Conservation (phyloP, 2,329 filamentous ascomycete genomes). For the Xylaria sp. region DNA sequence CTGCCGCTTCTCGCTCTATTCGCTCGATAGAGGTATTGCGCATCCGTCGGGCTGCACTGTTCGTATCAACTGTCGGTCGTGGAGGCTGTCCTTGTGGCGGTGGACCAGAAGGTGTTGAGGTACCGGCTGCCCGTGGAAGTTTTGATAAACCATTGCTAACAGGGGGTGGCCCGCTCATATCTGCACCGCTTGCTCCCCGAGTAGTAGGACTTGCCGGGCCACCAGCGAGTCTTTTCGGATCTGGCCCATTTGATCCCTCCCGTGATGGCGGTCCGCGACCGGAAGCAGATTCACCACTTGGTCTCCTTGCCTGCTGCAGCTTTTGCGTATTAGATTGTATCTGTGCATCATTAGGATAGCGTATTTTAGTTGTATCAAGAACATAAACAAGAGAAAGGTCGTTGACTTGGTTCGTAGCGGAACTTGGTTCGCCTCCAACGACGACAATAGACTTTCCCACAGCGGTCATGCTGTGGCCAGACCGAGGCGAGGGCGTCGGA, state of each 20-base stretch:
- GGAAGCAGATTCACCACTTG: constrained; percentile 46
- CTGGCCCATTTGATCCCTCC: constrained; percentile 60
- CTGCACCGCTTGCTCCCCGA: constrained; percentile 52
- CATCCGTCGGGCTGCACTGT: constrained; percentile 47
- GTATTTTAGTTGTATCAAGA: constrained; percentile 92
- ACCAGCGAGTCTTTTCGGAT: constrained; percentile 52
- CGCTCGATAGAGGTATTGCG: constrained; percentile 59
- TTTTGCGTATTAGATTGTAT: constrained; percentile 48
- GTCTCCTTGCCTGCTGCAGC: constrained; percentile 48
- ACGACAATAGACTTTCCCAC: constrained; percentile 93
- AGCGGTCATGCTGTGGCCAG: constrained; percentile 96
- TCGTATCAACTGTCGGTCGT: constrained; percentile 52
- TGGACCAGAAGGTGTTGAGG: constrained; percentile 54
- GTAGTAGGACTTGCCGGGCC: constrained; percentile 44
- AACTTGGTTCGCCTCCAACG: constrained; percentile 91
- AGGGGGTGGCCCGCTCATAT: constrained; percentile 45
- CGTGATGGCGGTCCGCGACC: constrained; percentile 51
- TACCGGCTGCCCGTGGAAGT: constrained; percentile 47
- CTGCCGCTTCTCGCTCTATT: constrained; percentile 43
- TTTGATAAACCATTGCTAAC: constrained; percentile 46
- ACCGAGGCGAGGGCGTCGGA: constrained; percentile 88
- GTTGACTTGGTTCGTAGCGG: constrained; percentile 76
- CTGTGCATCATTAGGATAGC: constrained; percentile 83
- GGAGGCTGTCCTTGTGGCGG: constrained; percentile 62
- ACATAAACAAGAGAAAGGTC: constrained; percentile 91